phyloP scores from a whole-genome alignment of 2,329 filamentous ascomycete species.

The Penicillium vulpinum region DNA sequence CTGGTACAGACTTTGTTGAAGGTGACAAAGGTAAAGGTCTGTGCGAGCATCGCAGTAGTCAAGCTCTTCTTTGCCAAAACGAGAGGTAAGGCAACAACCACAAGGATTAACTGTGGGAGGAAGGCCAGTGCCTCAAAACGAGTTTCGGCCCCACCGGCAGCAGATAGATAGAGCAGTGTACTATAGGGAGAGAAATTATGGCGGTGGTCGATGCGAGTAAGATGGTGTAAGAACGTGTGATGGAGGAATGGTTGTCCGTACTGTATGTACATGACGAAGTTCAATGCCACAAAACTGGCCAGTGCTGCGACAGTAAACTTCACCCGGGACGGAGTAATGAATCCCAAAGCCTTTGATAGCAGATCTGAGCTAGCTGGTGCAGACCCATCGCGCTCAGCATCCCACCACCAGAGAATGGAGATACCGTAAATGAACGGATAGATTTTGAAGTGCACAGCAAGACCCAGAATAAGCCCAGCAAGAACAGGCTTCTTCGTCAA shows the following conservation, averaged over 20 bases:
- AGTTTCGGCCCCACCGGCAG: constrained; percentile 54
- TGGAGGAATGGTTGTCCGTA: constrained; percentile 80
- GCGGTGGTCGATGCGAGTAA: constrained; percentile 89
- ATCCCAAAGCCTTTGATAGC: constrained; percentile 24
- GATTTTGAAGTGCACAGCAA: constrained; percentile 96
- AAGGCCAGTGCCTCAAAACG: constrained; percentile 80
- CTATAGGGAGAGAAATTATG: constrained; percentile 99
- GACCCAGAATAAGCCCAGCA: constrained; percentile 73
- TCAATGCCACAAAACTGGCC: constrained; percentile 70
- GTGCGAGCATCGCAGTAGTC: constrained; percentile 80
- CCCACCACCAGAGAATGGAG: constrained; percentile 47
- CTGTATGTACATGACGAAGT: constrained; percentile 72
- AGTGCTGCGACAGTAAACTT: constrained; percentile 60
- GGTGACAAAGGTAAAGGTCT: constrained; percentile 94
- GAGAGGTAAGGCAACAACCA: constrained; percentile 73
- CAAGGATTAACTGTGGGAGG: constrained; percentile 79
- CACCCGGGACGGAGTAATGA: constrained; percentile 43
- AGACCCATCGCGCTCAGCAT: constrained; percentile 27
- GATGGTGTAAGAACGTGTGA: constrained; percentile 90
- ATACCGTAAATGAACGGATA: constrained; percentile 96
- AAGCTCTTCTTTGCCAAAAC: constrained; percentile 78
- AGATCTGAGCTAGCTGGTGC: not conserved
- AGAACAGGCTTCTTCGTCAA: constrained; percentile 61
- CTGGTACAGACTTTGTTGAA: constrained; percentile 99
- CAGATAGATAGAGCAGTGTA: constrained; percentile 81